These are phyloP conservation scores for Botrytis porri DNA, from an alignment of 2,329 filamentous ascomycete genomes.

Conservation along the genomic window DNA sequence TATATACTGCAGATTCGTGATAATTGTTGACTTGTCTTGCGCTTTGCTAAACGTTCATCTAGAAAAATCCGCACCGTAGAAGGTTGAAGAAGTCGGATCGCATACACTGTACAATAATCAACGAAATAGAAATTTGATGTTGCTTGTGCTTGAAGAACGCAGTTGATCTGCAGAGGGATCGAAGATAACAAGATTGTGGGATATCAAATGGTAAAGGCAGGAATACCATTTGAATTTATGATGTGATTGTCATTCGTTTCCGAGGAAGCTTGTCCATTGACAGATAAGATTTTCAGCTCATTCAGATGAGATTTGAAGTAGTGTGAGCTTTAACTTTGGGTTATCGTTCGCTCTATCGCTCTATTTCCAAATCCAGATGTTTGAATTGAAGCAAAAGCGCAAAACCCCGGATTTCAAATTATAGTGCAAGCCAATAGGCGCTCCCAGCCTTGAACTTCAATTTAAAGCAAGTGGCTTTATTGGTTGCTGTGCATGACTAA, in stretches of 20 bases:
- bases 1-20: neutral
- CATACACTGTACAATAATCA: neutral
- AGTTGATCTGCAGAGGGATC: neutral
- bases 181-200: neutral
- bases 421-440: neutral
- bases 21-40: neutral
- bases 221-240: neutral
- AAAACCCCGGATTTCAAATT: slow-evolving; percentile 13
- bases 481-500: slow-evolving; percentile 4
- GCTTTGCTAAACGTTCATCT: neutral
- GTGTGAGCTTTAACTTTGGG: neutral
- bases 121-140: neutral
- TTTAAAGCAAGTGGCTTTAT: neutral
- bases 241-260: neutral
- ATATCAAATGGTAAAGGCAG: neutral
- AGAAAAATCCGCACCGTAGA: neutral
- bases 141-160: slow-evolving; percentile 4
- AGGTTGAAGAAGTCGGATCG: neutral
- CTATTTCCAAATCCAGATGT: slow-evolving; percentile 1
- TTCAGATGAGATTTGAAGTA: neutral
- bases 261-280: neutral
- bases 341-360: neutral
- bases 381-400: slow-evolving; percentile 3
- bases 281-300: neutral
- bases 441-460: slow-evolving; percentile 9